Evolutionary conservation across 1,139 yeast genomes (phyloP).

Genomic region (Saccharomyces hybrid): DNA sequence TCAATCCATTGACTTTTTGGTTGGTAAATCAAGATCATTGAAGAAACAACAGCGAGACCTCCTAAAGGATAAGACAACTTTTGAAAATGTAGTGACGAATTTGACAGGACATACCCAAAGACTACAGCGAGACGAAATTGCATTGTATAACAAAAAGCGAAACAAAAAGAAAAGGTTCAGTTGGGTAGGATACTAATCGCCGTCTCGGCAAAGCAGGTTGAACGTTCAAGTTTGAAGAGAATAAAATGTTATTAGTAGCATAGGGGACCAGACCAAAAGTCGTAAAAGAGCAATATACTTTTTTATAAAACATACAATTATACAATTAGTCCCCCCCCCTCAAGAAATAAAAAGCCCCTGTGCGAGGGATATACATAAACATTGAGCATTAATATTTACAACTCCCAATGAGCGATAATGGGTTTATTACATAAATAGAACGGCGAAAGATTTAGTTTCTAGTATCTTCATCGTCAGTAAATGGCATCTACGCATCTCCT

Average conservation of each 20-base stretch:
- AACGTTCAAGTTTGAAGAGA: not conserved
- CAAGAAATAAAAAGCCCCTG: not conserved
- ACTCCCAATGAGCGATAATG: not conserved
- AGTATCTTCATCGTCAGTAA: not conserved
- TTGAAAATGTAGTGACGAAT: conserved; percentile 29
- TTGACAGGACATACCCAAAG: conserved; percentile 32
- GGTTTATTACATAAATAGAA: not conserved
- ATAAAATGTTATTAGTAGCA: not conserved
- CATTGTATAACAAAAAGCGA: conserved; percentile 24
- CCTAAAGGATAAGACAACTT: conserved; percentile 24
- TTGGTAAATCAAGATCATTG: conserved; percentile 16
- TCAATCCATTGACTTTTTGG: conserved; percentile 20
- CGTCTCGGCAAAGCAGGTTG: not conserved
- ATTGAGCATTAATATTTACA: not conserved
- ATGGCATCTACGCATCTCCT: not conserved
- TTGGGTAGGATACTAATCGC: conserved; percentile 15
- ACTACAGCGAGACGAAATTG: conserved; percentile 29
- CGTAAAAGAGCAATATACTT: not conserved
- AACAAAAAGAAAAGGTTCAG: conserved; percentile 17
- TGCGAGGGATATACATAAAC: not conserved
- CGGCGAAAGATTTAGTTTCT: not conserved
- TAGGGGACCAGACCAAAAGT: not conserved
- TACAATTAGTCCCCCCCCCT: not conserved
- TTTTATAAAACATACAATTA: not conserved
- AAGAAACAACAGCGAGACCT: conserved; percentile 16